Percentiles rank a stretch among this genome's conserved stretches.
phyloP scores from a whole-genome alignment of 805 yeast species.

The Teunomyces stri region DNA sequence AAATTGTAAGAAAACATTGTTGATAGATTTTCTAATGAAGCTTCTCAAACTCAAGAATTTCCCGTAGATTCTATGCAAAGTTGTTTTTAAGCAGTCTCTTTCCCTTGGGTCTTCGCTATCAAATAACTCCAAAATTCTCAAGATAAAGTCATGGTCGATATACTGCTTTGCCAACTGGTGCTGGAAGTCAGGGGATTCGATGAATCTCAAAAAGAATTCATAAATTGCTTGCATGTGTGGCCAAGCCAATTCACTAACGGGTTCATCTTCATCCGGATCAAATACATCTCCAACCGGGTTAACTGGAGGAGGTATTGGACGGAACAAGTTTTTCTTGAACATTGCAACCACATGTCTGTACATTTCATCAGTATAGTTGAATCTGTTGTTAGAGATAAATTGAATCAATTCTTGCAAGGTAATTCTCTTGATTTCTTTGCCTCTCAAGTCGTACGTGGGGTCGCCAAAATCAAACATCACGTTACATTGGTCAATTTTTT shows the following conservation, averaged over 20 bases:
- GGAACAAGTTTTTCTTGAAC: constrained; percentile 85
- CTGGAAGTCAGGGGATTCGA: constrained; percentile 92
- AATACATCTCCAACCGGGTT: constrained; percentile 94
- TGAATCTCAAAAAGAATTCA: constrained; percentile 88
- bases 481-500: constrained; percentile 92
- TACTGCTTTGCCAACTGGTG: constrained; percentile 90
- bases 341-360: constrained; percentile 83
- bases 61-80: constrained; percentile 93
- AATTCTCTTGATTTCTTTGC: constrained; percentile 85
- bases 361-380: constrained; percentile 87
- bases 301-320: constrained; percentile 98
- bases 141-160: constrained; percentile 87
- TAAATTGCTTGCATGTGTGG: constrained; percentile 97
- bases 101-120: constrained; percentile 97
- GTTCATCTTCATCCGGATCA: constrained; percentile 99
- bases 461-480: constrained; percentile 92
- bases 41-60: constrained; percentile 87
- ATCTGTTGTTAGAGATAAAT: constrained; percentile 77
- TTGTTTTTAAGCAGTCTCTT: constrained; percentile 91
- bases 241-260: constrained; percentile 95
- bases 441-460: constrained; percentile 86
- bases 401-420: constrained; percentile 88
- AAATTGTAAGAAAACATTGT: constrained; percentile 89
- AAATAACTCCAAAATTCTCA: constrained; percentile 79
- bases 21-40: constrained; percentile 86